These are phyloP conservation scores for Lentinula aciculospora DNA, from an alignment of 768 basidiomycete genomes.

Conservation along the genomic window DNA sequence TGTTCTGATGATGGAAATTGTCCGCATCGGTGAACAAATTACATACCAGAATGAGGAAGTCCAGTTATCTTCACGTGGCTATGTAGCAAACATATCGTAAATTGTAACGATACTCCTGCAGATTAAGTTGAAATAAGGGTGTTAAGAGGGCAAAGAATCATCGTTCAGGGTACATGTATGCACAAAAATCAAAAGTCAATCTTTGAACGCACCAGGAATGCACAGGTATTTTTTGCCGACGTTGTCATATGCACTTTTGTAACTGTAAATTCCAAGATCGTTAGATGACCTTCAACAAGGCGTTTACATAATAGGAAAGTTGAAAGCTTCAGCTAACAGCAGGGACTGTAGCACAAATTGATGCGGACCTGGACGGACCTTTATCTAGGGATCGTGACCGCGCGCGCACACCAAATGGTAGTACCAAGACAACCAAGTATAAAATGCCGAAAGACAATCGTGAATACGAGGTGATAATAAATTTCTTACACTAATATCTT, in stretches of 20 bases:
- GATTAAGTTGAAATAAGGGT: neutral
- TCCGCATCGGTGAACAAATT: neutral
- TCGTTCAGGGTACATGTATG: neutral
- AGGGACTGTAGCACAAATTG: no score
- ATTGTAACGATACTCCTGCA: neutral
- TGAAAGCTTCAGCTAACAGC: no score
- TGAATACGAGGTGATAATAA: neutral
- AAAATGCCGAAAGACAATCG: neutral
- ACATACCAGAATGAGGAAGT: neutral
- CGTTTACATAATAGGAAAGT: no score
- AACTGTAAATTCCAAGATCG: no score
- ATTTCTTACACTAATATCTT: neutral
- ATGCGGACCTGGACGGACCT: no score
- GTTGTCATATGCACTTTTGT: no score
- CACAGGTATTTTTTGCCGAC: no score
- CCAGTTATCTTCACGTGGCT: neutral
- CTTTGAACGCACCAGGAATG: neutral
- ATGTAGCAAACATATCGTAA: neutral
- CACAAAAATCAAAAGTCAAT: neutral
- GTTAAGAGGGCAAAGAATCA: neutral
- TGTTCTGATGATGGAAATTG: neutral
- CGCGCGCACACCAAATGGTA: neutral
- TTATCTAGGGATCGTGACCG: neutral
- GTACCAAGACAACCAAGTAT: neutral
- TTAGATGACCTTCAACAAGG: no score